Conservation (phyloP, 2,329 filamentous ascomycete genomes). For the Penicillium concentricum region DNA sequence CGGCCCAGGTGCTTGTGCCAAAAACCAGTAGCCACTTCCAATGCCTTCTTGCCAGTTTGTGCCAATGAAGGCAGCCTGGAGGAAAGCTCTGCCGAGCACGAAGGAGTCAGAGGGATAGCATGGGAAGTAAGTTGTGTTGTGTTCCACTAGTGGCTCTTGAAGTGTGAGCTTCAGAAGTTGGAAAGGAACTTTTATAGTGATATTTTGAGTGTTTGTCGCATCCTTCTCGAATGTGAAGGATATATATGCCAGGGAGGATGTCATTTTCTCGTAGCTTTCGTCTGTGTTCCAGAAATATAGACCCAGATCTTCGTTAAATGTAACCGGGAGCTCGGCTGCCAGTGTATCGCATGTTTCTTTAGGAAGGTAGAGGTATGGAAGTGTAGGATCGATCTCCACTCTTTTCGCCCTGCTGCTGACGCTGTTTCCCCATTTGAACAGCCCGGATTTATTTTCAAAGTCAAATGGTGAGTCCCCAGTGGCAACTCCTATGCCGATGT, state of each 20-base stretch:
- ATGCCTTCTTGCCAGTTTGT: conserved; percentile 19
- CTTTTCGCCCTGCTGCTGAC: conserved; percentile 23
- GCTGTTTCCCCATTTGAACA: conserved; percentile 32
- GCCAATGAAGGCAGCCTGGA: conserved; percentile 26
- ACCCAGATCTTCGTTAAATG: conserved; percentile 35
- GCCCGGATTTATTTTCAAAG: conserved; percentile 27
- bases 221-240: conserved; percentile 23
- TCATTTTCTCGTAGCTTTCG: conserved; percentile 19
- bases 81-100: conserved; percentile 25
- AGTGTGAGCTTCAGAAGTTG: conserved; percentile 23
- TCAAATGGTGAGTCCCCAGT: conserved; percentile 43
- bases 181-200: conserved; percentile 24
- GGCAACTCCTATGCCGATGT: conserved; percentile 45
- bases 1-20: conserved; percentile 27
- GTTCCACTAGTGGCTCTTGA: conserved; percentile 19
- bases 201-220: conserved; percentile 6
- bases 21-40: conserved; percentile 15
- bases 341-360: conserved; percentile 44
- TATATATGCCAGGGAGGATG: conserved; percentile 23
- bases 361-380: conserved; percentile 44
- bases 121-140: conserved; percentile 21
- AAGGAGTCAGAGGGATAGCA: conserved; percentile 13
- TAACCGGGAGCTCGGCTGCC: conserved; percentile 39
- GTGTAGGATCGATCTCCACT: conserved; percentile 32
- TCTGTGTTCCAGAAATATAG: conserved; percentile 46